Percentiles rank a stretch among this genome's conserved stretches.
Evolutionary conservation across 495 filamentous ascomycete species (phyloP).

Genomic region (Aspergillus bertholletiae): DNA sequence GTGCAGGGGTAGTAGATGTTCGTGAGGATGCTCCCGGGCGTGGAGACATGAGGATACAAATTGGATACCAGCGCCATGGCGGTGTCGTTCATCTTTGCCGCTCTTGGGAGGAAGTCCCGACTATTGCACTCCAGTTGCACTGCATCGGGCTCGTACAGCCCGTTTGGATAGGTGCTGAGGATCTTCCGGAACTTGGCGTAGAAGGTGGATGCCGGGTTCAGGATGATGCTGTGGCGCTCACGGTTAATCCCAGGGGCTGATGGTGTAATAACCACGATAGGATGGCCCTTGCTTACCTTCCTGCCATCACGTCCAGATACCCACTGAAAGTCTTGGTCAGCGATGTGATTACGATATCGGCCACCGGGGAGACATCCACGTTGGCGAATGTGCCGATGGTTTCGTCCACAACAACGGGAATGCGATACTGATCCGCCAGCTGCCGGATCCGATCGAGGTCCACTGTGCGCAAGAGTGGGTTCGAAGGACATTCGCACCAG

Average conservation of each 20-base stretch:
- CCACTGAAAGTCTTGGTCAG: slow-evolving; percentile 35
- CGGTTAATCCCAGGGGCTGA: neutral
- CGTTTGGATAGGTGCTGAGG: slow-evolving; percentile 2
- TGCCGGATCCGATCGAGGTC: slow-evolving; percentile 38
- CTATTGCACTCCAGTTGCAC: slow-evolving; percentile 21
- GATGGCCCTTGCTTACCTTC: slow-evolving; percentile 11
- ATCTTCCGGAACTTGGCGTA: neutral
- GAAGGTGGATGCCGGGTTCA: slow-evolving; percentile 16
- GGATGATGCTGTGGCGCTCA: slow-evolving; percentile 1
- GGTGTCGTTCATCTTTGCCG: slow-evolving; percentile 11
- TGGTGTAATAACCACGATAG: too few species aligned
- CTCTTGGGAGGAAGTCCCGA: slow-evolving; percentile 14
- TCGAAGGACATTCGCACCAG: slow-evolving; percentile 45
- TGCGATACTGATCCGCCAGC: slow-evolving; percentile 39
- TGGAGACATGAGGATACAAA: slow-evolving; percentile 20
- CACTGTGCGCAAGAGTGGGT: slow-evolving; percentile 39
- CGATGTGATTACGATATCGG: slow-evolving; percentile 24
- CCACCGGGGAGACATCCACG: slow-evolving; percentile 29
- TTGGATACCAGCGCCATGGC: slow-evolving; percentile 28
- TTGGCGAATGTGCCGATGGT: slow-evolving; percentile 49
- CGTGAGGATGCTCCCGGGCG: slow-evolving; percentile 17
- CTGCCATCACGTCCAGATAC: slow-evolving; percentile 26
- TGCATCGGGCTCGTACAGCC: slow-evolving; percentile 16
- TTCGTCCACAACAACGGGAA: slow-evolving; percentile 47
- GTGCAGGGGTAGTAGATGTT: slow-evolving; percentile 33